Conservation (phyloP, 306 rosid species). For the Gastrolobium villosum region DNA sequence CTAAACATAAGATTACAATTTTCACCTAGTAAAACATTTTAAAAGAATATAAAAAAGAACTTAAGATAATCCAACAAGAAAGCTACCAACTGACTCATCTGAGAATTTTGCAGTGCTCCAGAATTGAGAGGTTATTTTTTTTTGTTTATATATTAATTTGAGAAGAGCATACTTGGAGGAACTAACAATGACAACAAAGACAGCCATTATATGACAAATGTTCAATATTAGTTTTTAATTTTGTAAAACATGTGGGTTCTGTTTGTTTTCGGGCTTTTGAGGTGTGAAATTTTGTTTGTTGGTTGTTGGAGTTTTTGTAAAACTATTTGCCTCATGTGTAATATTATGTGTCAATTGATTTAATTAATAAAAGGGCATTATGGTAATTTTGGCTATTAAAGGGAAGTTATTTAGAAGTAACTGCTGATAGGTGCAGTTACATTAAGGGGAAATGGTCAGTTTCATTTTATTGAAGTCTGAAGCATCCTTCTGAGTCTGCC, state of each 20-base stretch:
- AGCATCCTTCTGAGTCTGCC: too few relatives aligned
- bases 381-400: too few relatives aligned
- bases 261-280: slow-evolving; percentile 75
- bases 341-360: too few relatives aligned
- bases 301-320: too few relatives aligned
- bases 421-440: too few relatives aligned
- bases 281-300: slow-evolving; percentile 81
- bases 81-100: slow-evolving; percentile 44
- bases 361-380: too few relatives aligned
- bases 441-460: too few relatives aligned
- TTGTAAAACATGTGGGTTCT: slow-evolving; percentile 61
- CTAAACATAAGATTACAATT: slow-evolving; percentile 22
- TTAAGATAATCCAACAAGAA: slow-evolving; percentile 49
- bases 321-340: too few relatives aligned
- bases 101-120: slow-evolving; percentile 50
- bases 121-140: slow-evolving; percentile 42
- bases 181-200: slow-evolving; percentile 55
- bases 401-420: too few relatives aligned
- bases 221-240: slow-evolving; percentile 45
- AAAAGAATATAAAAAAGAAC: slow-evolving; percentile 24
- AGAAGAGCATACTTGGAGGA: slow-evolving; percentile 52
- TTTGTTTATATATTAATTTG: slow-evolving; percentile 19
- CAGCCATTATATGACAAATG: slow-evolving; percentile 65
- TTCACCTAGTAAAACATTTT: neutral
- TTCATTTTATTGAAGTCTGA: too few relatives aligned